phyloP scores from a whole-genome alignment of 179 eudicot species.

The Silene noctiflora region DNA sequence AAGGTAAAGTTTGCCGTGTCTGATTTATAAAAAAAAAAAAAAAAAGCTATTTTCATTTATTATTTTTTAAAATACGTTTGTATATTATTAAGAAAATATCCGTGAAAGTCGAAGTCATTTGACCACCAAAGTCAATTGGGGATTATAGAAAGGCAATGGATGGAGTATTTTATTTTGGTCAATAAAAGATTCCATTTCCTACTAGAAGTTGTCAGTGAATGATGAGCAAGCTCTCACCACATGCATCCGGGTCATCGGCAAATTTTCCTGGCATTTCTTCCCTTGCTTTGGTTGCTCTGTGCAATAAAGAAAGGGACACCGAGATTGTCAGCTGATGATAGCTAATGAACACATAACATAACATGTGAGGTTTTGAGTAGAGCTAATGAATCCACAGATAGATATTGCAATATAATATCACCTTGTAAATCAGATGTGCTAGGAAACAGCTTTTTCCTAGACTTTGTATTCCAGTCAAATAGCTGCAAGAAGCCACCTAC shows the following conservation, averaged over 20 bases:
- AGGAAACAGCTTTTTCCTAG: slow-evolving; percentile 78
- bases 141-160: too few species aligned
- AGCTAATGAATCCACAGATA: not conserved
- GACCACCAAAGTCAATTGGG: too few species aligned
- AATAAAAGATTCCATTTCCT: not conserved
- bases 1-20: too few species aligned
- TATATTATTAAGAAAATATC: too few species aligned
- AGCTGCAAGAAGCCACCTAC: slow-evolving; percentile 88
- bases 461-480: slow-evolving; percentile 96
- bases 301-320: not conserved
- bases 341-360: slow-evolving; percentile 8
- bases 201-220: not conserved
- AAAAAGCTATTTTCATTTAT: too few species aligned
- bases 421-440: slow-evolving; percentile 62
- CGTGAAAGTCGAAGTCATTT: too few species aligned
- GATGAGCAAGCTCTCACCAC: slow-evolving; percentile 42
- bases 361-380: not conserved
- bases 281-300: slow-evolving; percentile 67
- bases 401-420: slow-evolving; percentile 10
- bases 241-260: slow-evolving; percentile 48
- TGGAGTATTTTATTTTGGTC: not conserved
- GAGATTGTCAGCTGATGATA: slow-evolving; percentile 13
- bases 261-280: slow-evolving; percentile 51
- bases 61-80: too few species aligned
- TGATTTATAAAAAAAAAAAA: too few species aligned